A percentile compares a stretch with the other conserved stretches of the same genome.
phyloP scores from a whole-genome alignment of 108 stramenopile genomes.

The Fragilaria radians region DNA sequence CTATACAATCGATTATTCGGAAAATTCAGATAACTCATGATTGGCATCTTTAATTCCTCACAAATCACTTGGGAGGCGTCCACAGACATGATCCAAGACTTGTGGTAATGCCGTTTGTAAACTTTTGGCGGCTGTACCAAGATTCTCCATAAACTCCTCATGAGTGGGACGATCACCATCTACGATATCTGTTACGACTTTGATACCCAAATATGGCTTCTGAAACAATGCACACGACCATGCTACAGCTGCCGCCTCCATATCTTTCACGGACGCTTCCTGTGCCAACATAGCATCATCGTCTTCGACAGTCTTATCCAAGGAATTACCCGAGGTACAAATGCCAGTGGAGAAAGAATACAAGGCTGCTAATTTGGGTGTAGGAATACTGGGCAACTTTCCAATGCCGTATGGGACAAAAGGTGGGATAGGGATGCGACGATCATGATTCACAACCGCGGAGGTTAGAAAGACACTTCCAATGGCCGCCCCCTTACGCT shows the following conservation, averaged over 20 bases:
- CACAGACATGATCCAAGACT: constrained; percentile 81
- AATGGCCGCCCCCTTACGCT: constrained; percentile 79
- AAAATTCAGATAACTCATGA: too few species aligned
- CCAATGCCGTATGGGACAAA: constrained; percentile 87
- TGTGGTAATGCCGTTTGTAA: constrained; percentile 85
- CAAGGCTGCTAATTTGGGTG: constrained; percentile 25
- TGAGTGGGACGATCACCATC: constrained; percentile 83
- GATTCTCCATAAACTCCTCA: constrained; percentile 95
- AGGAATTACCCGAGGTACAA: constrained; percentile 88
- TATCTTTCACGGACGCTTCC: constrained; percentile 93
- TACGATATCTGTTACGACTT: constrained; percentile 96
- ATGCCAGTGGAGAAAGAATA: constrained; percentile 75
- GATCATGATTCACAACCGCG: constrained; percentile 89
- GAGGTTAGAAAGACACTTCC: constrained; percentile 91
- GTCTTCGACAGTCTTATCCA: constrained; percentile 81
- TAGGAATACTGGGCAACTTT: constrained; percentile 32
- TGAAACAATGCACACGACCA: constrained; percentile 71
- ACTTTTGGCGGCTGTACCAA: constrained; percentile 76
- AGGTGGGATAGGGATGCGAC: constrained; percentile 94
- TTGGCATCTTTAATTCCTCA: too few species aligned
- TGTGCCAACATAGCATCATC: constrained; percentile 69
- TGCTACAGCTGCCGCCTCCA: constrained; percentile 97
- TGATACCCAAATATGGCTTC: constrained; percentile 86
- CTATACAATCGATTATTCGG: too few species aligned
- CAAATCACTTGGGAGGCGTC: constrained; percentile 50